A percentile compares a stretch with the other conserved stretches of the same genome.
Conservation (phyloP, 306 rosid species). For the Crotalaria pallida region DNA sequence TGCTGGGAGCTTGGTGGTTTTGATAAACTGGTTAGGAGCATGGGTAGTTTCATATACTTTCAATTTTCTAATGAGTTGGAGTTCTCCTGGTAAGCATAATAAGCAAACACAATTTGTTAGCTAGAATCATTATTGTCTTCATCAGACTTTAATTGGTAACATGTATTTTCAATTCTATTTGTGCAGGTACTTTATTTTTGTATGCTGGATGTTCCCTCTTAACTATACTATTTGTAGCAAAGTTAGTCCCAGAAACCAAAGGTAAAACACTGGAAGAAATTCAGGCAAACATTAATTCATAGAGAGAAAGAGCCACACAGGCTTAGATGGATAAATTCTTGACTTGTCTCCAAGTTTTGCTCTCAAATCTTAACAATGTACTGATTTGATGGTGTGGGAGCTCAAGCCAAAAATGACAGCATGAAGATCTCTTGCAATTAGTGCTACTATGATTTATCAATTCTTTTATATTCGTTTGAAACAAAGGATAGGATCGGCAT, state of each 20-base stretch:
- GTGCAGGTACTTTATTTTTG: constrained; percentile 59
- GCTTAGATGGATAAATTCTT: not conserved
- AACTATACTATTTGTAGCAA: constrained; percentile 58
- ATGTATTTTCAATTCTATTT: not conserved
- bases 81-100: constrained; percentile 48
- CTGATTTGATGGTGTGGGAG: not conserved
- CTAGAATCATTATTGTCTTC: not conserved
- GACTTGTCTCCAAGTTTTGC: not conserved
- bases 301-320: not conserved
- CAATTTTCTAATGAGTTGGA: constrained; percentile 73
- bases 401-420: not conserved
- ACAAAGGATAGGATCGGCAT: not conserved
- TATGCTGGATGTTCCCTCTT: constrained; percentile 56
- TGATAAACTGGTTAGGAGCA: constrained; percentile 71
- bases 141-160: not conserved
- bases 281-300: constrained; percentile 54
- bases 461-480: not conserved
- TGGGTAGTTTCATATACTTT: constrained; percentile 67
- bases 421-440: not conserved
- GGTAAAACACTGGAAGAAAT: constrained; percentile 81
- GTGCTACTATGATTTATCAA: not conserved
- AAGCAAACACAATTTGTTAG: not conserved
- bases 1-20: constrained; percentile 68
- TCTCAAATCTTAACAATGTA: not conserved
- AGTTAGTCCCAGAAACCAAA: constrained; percentile 77